Percentiles rank a stretch among this genome's conserved stretches.
Conservation (phyloP, 371 early-diverging fungal genomes). For the Mucor ambiguus region DNA sequence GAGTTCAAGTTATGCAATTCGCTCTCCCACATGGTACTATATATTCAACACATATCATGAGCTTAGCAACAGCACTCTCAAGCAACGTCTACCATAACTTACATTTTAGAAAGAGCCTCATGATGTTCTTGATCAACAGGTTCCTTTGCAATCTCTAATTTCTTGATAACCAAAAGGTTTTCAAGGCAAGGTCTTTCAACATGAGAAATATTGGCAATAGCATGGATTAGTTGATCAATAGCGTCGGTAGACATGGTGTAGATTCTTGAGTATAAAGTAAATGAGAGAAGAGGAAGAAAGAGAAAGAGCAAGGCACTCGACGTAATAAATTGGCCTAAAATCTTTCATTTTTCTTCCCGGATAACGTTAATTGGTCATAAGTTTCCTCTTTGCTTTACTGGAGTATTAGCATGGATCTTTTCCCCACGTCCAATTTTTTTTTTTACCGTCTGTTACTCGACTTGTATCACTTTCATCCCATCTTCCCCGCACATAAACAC, state of each 20-base stretch:
- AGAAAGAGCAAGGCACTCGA: background rate
- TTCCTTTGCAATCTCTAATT: slow-evolving; percentile 31
- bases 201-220: slow-evolving; percentile 45
- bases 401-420: background rate
- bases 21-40: slow-evolving; percentile 37
- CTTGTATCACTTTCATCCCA: background rate
- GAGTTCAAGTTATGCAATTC: slow-evolving; percentile 32
- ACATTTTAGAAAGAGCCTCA: slow-evolving; percentile 47
- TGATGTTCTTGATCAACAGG: slow-evolving; percentile 34
- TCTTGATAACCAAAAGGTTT: slow-evolving; percentile 26
- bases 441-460: background rate
- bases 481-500: background rate
- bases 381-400: background rate
- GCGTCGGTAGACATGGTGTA: slow-evolving; percentile 11
- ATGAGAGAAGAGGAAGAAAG: background rate
- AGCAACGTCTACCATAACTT: slow-evolving; percentile 12
- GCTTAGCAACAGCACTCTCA: background rate
- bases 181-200: slow-evolving; percentile 40
- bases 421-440: background rate
- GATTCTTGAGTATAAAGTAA: background rate
- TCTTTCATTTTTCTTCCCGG: slow-evolving; percentile 2
- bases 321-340: background rate
- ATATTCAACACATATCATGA: background rate
- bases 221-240: slow-evolving; percentile 39
- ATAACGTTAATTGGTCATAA: background rate